Conservation (phyloP, 805 yeast genomes). For the Myxozyma vanderwaltii region DNA sequence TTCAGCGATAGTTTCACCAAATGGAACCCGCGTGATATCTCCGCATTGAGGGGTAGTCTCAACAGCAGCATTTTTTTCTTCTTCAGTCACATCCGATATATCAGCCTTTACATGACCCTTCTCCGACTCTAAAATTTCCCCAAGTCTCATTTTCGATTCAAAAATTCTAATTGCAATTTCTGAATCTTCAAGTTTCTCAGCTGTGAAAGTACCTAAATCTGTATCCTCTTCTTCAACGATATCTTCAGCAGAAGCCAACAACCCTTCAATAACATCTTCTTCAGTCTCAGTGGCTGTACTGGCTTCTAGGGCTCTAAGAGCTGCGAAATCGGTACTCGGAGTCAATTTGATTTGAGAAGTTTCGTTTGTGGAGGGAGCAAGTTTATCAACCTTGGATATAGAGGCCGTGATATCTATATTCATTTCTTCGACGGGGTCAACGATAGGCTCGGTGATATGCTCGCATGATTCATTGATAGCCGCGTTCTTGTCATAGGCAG, state of each 20-base stretch:
- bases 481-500: too few relatives aligned
- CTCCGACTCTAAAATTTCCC: neutral
- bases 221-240: neutral
- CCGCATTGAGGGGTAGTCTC: too few relatives aligned
- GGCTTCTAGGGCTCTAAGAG: neutral
- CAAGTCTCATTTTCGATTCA: neutral
- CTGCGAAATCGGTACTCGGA: neutral
- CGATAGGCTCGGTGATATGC: too few relatives aligned
- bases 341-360: neutral
- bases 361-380: neutral
- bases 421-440: too few relatives aligned
- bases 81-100: neutral
- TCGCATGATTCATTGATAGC: too few relatives aligned
- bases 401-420: too few relatives aligned
- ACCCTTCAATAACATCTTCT: neutral
- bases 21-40: too few relatives aligned
- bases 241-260: neutral
- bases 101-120: neutral
- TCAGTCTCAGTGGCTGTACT: neutral
- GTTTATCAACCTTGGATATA: neutral
- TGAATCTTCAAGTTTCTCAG: neutral
- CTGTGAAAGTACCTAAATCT: neutral
- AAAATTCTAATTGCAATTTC: neutral
- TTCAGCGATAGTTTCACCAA: neutral
- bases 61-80: neutral